phyloP scores from a whole-genome alignment of 1,139 yeast genomes.

The Magnusiomyces fungicola region DNA sequence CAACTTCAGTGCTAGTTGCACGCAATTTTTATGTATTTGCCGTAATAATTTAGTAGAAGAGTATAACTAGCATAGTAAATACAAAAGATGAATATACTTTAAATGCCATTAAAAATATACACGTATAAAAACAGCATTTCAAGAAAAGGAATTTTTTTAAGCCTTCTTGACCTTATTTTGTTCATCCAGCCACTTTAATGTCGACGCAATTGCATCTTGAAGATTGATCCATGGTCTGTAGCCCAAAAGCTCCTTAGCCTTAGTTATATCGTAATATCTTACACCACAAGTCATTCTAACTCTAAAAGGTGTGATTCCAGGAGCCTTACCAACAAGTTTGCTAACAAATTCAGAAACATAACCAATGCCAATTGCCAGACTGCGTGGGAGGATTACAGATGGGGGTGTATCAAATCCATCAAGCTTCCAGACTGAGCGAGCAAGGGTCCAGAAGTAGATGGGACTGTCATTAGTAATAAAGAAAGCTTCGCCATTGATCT shows the following conservation, averaged over 20 bases:
- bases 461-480: constrained; percentile 93
- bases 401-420: constrained; percentile 75
- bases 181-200: constrained; percentile 88
- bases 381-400: constrained; percentile 62
- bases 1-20: no score
- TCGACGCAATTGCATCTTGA: constrained; percentile 73
- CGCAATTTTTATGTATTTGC: neutral
- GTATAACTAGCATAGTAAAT: no score
- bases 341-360: constrained; percentile 70
- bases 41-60: no score
- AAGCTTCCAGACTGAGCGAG: constrained; percentile 94
- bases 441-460: constrained; percentile 93
- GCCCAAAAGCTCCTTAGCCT: constrained; percentile 71
- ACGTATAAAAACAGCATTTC: no score
- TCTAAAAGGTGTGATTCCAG: constrained; percentile 94
- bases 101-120: no score
- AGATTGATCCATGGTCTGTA: constrained; percentile 75
- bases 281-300: constrained; percentile 91
- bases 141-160: no score
- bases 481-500: constrained; percentile 77
- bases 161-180: constrained; percentile 21
- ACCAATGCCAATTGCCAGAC: constrained; percentile 73
- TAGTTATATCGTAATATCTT: constrained; percentile 85
- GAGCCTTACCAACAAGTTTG: constrained; percentile 64
- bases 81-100: no score